Base-by-base conservation (phyloP, 306 rosid genomes). In the Neltuma alba region DNA sequence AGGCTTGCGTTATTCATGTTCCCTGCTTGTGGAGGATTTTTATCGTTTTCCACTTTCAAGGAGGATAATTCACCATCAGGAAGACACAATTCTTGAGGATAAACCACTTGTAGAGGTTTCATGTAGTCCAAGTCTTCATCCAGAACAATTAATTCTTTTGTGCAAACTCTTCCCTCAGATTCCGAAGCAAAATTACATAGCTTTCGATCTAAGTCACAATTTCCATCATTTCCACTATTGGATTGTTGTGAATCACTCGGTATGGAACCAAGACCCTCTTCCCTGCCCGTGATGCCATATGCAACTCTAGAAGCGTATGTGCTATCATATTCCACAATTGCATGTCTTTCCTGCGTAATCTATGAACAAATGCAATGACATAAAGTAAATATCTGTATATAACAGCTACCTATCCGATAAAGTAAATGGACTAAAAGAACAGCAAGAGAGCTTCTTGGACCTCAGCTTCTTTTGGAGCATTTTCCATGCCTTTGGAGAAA, bases 331-430 rank as follows among this genome's bases (percentile, higher is more conserved):
- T 20, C 28, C 9, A 67, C 33, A 21, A 67, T 38, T 38, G 72
- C 72, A 37, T 67, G 38, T 67, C 44, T 7, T 67, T n/a, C 48
- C 72, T 23, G 72, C 72, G 21, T 50, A 67, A 67, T 40, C 44
- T 38, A 67, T n/a, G 48, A 38, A 38, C 6, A 65, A 36, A 36
- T 36, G 71, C 47, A 60, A 30, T 25, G 66, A 60, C 7, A 20
- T 58, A 27, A 58, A 58, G 65, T 58, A 28, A 25, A 58, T 5
- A 57, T 57, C 34, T 27, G 1, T 12, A 27, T 27, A 58, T 58
- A 25, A 58, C 36, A 58, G 36, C 36, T 25, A 58, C 36, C 66
- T 27, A 60, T 60, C 37, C 1, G 10, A 28, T 7, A 5, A 30
- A n/a, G 7, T 14, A 28, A 60, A 28, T 28, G 16, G 6, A 60